phyloP scores from a whole-genome alignment of 768 basidiomycete genomes.

The Lactarius hatsudake region DNA sequence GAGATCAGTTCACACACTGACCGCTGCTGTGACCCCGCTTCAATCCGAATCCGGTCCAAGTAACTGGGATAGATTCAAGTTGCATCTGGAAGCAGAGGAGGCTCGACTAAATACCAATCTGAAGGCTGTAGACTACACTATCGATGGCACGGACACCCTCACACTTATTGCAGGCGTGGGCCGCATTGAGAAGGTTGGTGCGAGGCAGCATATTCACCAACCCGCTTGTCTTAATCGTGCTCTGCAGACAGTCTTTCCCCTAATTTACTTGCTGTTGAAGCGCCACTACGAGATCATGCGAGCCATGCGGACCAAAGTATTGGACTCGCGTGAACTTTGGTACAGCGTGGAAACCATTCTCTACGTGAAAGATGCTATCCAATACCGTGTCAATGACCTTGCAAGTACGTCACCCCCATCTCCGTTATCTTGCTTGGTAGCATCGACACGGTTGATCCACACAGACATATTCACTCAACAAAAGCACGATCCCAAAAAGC shows the following conservation, averaged over 20 bases:
- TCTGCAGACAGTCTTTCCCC: conserved; percentile 20
- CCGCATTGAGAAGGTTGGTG: conserved; percentile 33
- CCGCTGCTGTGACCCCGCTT: neutral
- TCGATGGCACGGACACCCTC: conserved; percentile 34
- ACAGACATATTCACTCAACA: conserved; percentile 29
- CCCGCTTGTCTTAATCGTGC: neutral
- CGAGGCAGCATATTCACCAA: neutral
- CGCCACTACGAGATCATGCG: conserved; percentile 28
- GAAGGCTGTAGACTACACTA: conserved; percentile 30
- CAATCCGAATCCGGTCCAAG: neutral
- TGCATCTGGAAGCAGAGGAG: conserved; percentile 31
- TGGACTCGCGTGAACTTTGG: conserved; percentile 10
- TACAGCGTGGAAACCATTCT: neutral
- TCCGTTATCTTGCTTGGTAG: too few relatives aligned
- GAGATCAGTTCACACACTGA: conserved; percentile 4
- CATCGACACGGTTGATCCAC: neutral
- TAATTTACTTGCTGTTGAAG: conserved; percentile 25
- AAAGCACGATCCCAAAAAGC: conserved; percentile 23
- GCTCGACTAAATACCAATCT: conserved; percentile 29
- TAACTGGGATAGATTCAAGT: conserved; percentile 25
- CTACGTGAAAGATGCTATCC: conserved; percentile 1
- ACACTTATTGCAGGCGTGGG: conserved; percentile 31
- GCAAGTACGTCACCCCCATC: neutral
- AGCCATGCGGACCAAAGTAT: conserved; percentile 7
- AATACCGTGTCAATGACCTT: conserved; percentile 10